Evolutionary conservation across 2,329 filamentous ascomycete species (phyloP).

Genomic region (Pseudocercospora crystallina): DNA sequence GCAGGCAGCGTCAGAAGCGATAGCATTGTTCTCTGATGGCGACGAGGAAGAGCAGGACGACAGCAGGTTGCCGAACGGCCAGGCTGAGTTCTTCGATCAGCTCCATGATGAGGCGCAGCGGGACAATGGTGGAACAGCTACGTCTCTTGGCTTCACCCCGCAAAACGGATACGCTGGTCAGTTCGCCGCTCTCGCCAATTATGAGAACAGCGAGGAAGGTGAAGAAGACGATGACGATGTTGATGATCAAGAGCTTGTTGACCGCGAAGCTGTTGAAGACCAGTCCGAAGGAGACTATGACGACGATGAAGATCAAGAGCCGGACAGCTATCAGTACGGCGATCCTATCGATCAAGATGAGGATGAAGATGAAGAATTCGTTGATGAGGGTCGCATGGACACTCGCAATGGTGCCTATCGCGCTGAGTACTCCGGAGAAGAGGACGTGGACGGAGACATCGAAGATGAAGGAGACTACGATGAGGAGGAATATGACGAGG

Average conservation of each 20-base stretch:
- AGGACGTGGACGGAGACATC: slow-evolving; percentile 9
- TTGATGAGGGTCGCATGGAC: neutral
- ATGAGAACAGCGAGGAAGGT: slow-evolving; percentile 10
- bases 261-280: slow-evolving; percentile 14
- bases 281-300: slow-evolving; percentile 4
- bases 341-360: slow-evolving; percentile 16
- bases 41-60: slow-evolving; percentile 13
- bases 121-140: neutral
- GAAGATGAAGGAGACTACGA: slow-evolving; percentile 10
- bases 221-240: slow-evolving; percentile 17
- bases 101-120: slow-evolving; percentile 1
- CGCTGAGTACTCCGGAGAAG: slow-evolving; percentile 6
- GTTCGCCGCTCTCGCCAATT: slow-evolving; percentile 12
- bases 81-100: slow-evolving; percentile 11
- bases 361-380: slow-evolving; percentile 16
- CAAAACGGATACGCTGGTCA: slow-evolving; percentile 6
- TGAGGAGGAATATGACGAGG: slow-evolving; percentile 14
- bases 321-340: slow-evolving; percentile 18
- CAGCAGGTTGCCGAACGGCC: slow-evolving; percentile 2
- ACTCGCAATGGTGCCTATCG: slow-evolving; percentile 13
- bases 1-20: slow-evolving; percentile 18
- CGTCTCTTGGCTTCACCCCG: neutral
- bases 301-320: slow-evolving; percentile 12
- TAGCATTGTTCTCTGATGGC: slow-evolving; percentile 26
- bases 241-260: slow-evolving; percentile 14